Percentiles rank a stretch among this genome's conserved stretches.
These are phyloP conservation scores for Boletus reticuloceps DNA, from an alignment of 768 basidiomycete genomes.

Conservation along the genomic window DNA sequence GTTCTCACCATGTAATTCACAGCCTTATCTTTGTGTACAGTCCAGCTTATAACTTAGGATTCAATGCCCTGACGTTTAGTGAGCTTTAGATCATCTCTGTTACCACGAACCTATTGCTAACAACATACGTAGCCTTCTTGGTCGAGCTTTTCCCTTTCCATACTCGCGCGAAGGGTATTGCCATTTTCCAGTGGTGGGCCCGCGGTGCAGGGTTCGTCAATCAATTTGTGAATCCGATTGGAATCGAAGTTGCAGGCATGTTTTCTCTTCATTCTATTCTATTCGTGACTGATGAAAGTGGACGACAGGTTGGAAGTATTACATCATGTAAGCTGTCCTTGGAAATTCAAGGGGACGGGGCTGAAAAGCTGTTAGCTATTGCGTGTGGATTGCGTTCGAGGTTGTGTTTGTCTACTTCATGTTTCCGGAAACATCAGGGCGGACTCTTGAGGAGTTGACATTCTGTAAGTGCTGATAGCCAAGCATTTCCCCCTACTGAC, in stretches of 20 bases:
- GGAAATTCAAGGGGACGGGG: background rate
- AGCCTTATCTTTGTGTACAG: conserved; percentile 11
- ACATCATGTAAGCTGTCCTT: background rate
- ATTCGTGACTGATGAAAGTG: background rate
- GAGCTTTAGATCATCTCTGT: background rate
- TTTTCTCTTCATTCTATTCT: background rate
- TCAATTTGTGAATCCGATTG: conserved; percentile 18
- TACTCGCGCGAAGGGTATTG: conserved; percentile 57
- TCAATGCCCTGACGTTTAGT: conserved; percentile 3
- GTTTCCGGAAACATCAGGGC: background rate
- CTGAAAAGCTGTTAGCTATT: background rate
- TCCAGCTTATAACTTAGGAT: background rate
- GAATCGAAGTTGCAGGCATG: conserved; percentile 8
- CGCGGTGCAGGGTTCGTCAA: conserved; percentile 32
- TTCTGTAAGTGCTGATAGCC: conserved; percentile 10
- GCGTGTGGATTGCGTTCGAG: background rate
- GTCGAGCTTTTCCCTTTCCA: conserved; percentile 70
- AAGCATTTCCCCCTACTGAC: background rate
- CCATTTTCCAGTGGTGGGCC: conserved; percentile 58
- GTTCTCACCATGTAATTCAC: background rate
- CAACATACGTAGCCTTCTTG: conserved; percentile 44
- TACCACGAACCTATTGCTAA: background rate
- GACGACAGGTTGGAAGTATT: background rate
- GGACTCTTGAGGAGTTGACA: background rate
- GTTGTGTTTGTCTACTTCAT: background rate